Conservation (phyloP, 164 flowering plant genomes). For the Vitis rupestris region DNA sequence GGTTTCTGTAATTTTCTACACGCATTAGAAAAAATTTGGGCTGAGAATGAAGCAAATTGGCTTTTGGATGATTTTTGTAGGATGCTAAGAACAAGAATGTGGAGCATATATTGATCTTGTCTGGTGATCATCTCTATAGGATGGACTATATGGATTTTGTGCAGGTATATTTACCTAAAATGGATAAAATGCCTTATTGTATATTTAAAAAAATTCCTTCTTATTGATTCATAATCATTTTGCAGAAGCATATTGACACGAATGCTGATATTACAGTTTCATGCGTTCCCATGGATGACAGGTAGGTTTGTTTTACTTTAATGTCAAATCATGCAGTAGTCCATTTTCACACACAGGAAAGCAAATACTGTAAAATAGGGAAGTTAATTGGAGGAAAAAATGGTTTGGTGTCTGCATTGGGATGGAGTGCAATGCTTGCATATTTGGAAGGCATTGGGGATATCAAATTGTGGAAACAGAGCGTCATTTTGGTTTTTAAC, state of each 20-base stretch:
- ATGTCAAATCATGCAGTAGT: neutral
- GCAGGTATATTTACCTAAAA: constrained; percentile 45
- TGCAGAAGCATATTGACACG: constrained; percentile 91
- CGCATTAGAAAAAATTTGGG: neutral
- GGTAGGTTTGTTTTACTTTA: constrained; percentile 31
- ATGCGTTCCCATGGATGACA: constrained; percentile 89
- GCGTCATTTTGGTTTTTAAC: too few relatives aligned
- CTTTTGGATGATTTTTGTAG: constrained; percentile 32
- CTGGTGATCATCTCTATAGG: constrained; percentile 98
- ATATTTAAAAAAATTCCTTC: neutral
- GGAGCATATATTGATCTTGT: constrained; percentile 77
- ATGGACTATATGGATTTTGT: constrained; percentile 95
- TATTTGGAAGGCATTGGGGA: too few relatives aligned
- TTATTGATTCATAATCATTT: constrained; percentile 10
- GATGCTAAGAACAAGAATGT: constrained; percentile 86
- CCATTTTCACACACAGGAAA: too few relatives aligned
- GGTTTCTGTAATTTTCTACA: neutral
- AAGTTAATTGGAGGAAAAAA: too few relatives aligned
- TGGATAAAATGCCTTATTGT: too few relatives aligned
- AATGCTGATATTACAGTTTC: constrained; percentile 95
- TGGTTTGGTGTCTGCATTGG: too few relatives aligned
- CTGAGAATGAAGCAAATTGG: constrained; percentile 1
- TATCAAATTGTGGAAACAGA: too few relatives aligned
- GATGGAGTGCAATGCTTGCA: too few relatives aligned
- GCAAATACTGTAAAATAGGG: too few relatives aligned